Evolutionary conservation across 2,329 filamentous ascomycete genomes (phyloP), one percentile per base, ranked within the genome.

Genomic region (Fusarium albosuccineum): DNA sequence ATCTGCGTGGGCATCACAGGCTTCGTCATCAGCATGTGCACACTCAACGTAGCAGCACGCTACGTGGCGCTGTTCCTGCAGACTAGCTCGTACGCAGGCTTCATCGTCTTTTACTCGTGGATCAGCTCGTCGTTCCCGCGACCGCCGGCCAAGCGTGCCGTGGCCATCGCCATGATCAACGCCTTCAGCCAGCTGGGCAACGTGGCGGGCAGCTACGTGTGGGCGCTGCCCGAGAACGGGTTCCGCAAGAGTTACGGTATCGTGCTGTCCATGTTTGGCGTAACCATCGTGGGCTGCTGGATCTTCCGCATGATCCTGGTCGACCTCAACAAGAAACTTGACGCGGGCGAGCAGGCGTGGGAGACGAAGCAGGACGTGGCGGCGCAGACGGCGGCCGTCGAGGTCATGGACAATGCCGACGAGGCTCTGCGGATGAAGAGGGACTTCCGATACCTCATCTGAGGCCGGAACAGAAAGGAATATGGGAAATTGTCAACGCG

Each of bases 221-320:
- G 88, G 88, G 78, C 82, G 53, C 80, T 90, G 50, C 78, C 81
- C 26, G 86, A 83, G 0, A 84, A 90, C 64, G 88, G 88, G 0
- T 90, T 83, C 79, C 83, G 88, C 66, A 85, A 87, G 78, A 89
- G 86, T 63, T 90, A 90, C 70, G 88, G 86, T 5, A 88, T 91
- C 58, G 88, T 90, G 6, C 83, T 85, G 13, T 81, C 86, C 71
- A 90, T 90, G 88, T 90, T 89, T 70, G 86, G 86, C 4, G 69
- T 87, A 40, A 86, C 88, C 0, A 83, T 88, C 33, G 36, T 81
- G 0, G 86, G 86, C 6, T 88, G 83, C 75, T 80, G 77, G 52
- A 59, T 76, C 33, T 83, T 87, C 78, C 80, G 82, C 17, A 59
- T 78, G 66, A 81, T 86, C 57, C 79, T 88, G 5, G 57, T 74